These are phyloP conservation scores for Aspergillus carbonarius DNA, from an alignment of 2,329 filamentous ascomycete genomes.

Conservation along the genomic window DNA sequence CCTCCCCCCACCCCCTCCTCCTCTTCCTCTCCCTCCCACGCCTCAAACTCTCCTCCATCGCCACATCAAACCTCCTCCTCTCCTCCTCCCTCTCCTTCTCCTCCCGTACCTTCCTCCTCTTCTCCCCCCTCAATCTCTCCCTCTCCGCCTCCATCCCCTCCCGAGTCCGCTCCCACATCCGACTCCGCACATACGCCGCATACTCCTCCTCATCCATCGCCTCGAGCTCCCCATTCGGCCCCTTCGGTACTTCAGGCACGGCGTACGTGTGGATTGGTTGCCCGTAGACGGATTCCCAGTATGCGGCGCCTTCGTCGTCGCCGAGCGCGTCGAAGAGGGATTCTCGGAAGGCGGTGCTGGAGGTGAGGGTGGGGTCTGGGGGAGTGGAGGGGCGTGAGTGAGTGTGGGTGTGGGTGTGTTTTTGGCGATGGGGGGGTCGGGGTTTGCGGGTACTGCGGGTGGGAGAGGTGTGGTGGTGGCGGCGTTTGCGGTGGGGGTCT, in stretches of 20 bases:
- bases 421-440: slow-evolving; percentile 25
- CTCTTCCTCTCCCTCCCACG: slow-evolving; percentile 63
- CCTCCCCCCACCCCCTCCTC: slow-evolving; percentile 50
- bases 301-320: slow-evolving; percentile 91
- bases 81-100: slow-evolving; percentile 32
- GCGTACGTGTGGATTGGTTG: slow-evolving; percentile 86
- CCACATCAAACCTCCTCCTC: slow-evolving; percentile 51
- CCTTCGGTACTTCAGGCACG: slow-evolving; percentile 48
- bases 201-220: slow-evolving; percentile 93
- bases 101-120: slow-evolving; percentile 47
- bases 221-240: slow-evolving; percentile 63
- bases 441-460: slow-evolving; percentile 16
- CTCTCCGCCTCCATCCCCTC: slow-evolving; percentile 78
- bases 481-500: slow-evolving; percentile 18
- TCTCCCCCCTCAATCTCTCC: slow-evolving; percentile 58
- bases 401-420: too few species aligned
- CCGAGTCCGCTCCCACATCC: slow-evolving; percentile 96
- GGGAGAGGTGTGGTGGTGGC: slow-evolving; percentile 5
- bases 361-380: slow-evolving; percentile 47
- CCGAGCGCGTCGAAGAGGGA: slow-evolving; percentile 96
- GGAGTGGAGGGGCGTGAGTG: neutral
- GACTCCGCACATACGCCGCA: slow-evolving; percentile 74
- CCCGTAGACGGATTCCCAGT: slow-evolving; percentile 96
- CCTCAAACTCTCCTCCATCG: slow-evolving; percentile 68
- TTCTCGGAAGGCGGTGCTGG: slow-evolving; percentile 80